phyloP scores from a whole-genome alignment of 2,329 filamentous ascomycete genomes.

The Lasiodiplodia hormozganensis region DNA sequence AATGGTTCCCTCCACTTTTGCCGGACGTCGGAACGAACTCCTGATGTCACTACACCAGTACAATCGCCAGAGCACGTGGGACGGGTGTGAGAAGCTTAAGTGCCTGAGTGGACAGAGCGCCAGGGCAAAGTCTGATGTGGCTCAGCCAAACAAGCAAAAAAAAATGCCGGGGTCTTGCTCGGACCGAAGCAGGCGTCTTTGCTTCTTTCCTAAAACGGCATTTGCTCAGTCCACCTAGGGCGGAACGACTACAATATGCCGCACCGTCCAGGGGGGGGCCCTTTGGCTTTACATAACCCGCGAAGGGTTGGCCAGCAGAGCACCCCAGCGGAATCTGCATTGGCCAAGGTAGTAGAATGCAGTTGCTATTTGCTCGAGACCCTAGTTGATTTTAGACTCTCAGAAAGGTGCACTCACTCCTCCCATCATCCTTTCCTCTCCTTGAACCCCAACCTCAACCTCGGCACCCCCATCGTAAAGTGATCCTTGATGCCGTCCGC shows the following conservation, averaged over 20 bases:
- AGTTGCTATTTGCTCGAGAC: neutral
- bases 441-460: constrained; percentile 1
- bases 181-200: neutral
- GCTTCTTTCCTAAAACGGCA: neutral
- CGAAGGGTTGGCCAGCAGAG: neutral
- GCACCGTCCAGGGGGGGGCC: neutral
- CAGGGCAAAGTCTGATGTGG: neutral
- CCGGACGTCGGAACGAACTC: neutral
- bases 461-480: constrained; percentile 35
- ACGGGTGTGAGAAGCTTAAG: neutral
- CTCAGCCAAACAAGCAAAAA: neutral
- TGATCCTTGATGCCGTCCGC: constrained; percentile 36
- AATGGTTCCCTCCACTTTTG: neutral
- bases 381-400: no score
- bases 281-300: neutral
- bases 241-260: neutral
- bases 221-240: neutral
- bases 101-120: neutral
- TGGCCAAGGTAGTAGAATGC: neutral
- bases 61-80: neutral
- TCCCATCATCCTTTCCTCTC: neutral
- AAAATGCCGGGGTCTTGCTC: neutral
- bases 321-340: neutral
- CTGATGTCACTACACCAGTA: neutral
- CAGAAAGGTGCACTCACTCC: no score